Conservation (phyloP, 2,329 filamentous ascomycete genomes). For the Diaporthe eres region DNA sequence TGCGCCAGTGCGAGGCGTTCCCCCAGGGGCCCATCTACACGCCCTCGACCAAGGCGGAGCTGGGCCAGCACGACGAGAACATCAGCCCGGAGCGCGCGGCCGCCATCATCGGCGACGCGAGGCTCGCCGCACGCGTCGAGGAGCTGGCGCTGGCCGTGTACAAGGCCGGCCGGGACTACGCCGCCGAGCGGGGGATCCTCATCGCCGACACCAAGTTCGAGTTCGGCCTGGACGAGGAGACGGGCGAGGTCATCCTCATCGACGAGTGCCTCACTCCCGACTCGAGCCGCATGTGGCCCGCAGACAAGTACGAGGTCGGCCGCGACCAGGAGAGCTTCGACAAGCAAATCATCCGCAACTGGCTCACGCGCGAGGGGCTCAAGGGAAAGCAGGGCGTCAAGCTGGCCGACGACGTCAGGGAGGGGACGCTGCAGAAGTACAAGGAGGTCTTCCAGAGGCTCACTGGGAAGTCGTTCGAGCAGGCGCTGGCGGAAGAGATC, state of each 20-base stretch:
- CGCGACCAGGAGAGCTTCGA: conserved; percentile 87
- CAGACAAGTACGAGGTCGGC: conserved; percentile 79
- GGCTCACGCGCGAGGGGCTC: conserved; percentile 79
- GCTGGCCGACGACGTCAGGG: conserved; percentile 80
- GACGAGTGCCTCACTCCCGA: conserved; percentile 91
- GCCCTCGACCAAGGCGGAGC: conserved; percentile 87
- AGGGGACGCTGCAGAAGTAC: conserved; percentile 80
- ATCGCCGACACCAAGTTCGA: conserved; percentile 75
- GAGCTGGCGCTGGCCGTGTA: conserved; percentile 76
- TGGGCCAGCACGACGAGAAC: conserved; percentile 86
- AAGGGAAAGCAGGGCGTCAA: conserved; percentile 81
- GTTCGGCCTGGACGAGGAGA: conserved; percentile 77
- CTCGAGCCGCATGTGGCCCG: conserved; percentile 89
- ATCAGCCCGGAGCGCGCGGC: conserved; percentile 78
- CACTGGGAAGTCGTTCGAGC: conserved; percentile 67
- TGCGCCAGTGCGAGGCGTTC: conserved; percentile 80
- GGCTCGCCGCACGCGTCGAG: conserved; percentile 76
- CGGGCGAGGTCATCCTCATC: conserved; percentile 79
- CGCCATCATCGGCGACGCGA: conserved; percentile 72
- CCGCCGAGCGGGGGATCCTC: conserved; percentile 76
- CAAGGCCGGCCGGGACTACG: conserved; percentile 73
- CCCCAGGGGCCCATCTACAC: conserved; percentile 77
- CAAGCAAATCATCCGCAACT: conserved; percentile 88
- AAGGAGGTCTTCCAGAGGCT: conserved; percentile 80
- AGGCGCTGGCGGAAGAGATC: conserved; percentile 46